These are phyloP conservation scores for Saccharomycopsis fermentans DNA, from an alignment of 805 yeast species.

Conservation along the genomic window DNA sequence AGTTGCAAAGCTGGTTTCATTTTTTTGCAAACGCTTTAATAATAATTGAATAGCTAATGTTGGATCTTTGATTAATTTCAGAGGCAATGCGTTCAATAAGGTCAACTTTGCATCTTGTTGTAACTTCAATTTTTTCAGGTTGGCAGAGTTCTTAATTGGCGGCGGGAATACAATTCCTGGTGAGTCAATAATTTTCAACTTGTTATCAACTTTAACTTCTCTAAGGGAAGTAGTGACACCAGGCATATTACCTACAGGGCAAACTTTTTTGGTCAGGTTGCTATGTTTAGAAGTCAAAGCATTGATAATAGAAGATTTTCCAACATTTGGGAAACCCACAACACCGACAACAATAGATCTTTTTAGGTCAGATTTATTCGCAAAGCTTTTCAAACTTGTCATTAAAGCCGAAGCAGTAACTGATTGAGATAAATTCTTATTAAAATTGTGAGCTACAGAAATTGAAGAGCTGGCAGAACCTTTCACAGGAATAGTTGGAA, in stretches of 20 bases:
- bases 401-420: conserved; percentile 66
- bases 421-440: conserved; percentile 61
- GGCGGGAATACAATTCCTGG: conserved; percentile 99
- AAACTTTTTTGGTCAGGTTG: conserved; percentile 53
- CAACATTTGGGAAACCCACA: conserved; percentile 95
- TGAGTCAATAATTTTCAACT: conserved; percentile 81
- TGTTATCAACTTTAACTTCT: conserved; percentile 86
- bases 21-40: conserved; percentile 64
- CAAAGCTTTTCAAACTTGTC: conserved; percentile 76
- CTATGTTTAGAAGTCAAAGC: conserved; percentile 59
- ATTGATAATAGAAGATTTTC: conserved; percentile 90
- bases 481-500: conserved; percentile 87
- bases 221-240: conserved; percentile 91
- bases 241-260: conserved; percentile 96
- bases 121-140: conserved; percentile 34
- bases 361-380: conserved; percentile 73
- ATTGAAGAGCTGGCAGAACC: conserved; percentile 60
- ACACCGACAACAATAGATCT: conserved; percentile 91
- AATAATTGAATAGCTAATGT: conserved; percentile 68
- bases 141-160: background rate
- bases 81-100: conserved; percentile 80
- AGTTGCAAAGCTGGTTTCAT: conserved; percentile 52
- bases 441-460: conserved; percentile 35
- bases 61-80: conserved; percentile 78
- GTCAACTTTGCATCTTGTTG: conserved; percentile 86